Conservation (phyloP, 805 yeast genomes). For the Candida mattraensis region DNA sequence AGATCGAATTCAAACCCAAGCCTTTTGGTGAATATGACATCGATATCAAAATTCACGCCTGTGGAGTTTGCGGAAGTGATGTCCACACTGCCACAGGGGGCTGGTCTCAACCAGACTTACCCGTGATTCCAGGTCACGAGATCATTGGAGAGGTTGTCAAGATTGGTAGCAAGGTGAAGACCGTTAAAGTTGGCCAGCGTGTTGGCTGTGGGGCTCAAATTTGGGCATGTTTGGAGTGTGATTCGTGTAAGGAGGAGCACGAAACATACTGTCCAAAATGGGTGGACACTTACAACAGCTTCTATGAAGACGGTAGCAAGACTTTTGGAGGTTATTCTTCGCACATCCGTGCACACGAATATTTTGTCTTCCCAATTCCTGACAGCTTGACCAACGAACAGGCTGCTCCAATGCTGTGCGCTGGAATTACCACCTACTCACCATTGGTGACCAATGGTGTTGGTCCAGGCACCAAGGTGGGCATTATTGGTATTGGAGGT, state of each 20-base stretch:
- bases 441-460: conserved; percentile 56
- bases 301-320: conserved; percentile 30
- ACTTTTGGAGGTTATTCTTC: conserved; percentile 70
- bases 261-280: conserved; percentile 44
- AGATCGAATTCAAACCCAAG: conserved; percentile 35
- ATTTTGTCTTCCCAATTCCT: conserved; percentile 65
- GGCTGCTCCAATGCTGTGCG: conserved; percentile 77
- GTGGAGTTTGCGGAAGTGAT: conserved; percentile 64
- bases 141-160: conserved; percentile 58
- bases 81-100: conserved; percentile 48
- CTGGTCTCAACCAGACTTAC: conserved; percentile 44
- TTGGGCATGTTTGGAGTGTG: conserved; percentile 60
- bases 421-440: conserved; percentile 71
- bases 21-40: conserved; percentile 41
- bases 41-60: conserved; percentile 43
- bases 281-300: conserved; percentile 38
- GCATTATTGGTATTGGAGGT: conserved; percentile 66
- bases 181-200: conserved; percentile 61
- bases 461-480: conserved; percentile 42
- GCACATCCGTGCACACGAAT: conserved; percentile 62
- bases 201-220: conserved; percentile 81
- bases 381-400: conserved; percentile 49
- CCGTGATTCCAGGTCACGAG: conserved; percentile 59
- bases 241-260: conserved; percentile 53
- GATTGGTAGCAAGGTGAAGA: conserved; percentile 57